phyloP scores from a whole-genome alignment of 805 yeast genomes.

The Pichia thaimueangensis region DNA sequence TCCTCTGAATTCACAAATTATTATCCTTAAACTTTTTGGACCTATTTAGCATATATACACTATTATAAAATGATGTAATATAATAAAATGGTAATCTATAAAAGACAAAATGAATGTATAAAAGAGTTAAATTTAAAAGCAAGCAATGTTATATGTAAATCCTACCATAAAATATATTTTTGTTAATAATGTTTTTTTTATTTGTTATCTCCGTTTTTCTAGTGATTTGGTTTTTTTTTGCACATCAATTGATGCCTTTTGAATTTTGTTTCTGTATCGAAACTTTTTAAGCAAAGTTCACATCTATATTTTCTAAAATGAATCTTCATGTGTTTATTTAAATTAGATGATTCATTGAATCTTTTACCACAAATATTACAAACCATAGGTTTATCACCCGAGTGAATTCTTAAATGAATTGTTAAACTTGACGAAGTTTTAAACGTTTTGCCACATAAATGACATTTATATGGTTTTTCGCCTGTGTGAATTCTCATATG shows the following conservation, averaged over 20 bases:
- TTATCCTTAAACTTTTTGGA: too few relatives aligned
- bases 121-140: too few relatives aligned
- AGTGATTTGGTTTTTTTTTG: conserved; percentile 54
- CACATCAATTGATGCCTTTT: conserved; percentile 33
- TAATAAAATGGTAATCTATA: too few relatives aligned
- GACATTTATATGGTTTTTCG: conserved; percentile 78
- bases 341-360: conserved; percentile 83
- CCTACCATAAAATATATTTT: too few relatives aligned
- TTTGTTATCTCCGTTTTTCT: conserved; percentile 67
- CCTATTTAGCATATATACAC: too few relatives aligned
- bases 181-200: too few relatives aligned
- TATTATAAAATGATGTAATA: too few relatives aligned
- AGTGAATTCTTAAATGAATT: conserved; percentile 79
- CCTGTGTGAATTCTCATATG: conserved; percentile 85
- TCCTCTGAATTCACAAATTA: too few relatives aligned
- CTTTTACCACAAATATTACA: conserved; percentile 79
- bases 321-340: conserved; percentile 80
- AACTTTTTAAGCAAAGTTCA: conserved; percentile 45
- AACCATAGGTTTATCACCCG: conserved; percentile 80
- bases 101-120: too few relatives aligned
- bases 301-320: conserved; percentile 56
- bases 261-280: conserved; percentile 38
- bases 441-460: conserved; percentile 66
- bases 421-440: conserved; percentile 78
- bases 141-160: too few relatives aligned